Percentiles rank a stretch among this genome's conserved stretches.
phyloP scores from a whole-genome alignment of 2,329 filamentous ascomycete genomes.

The Laburnicola sp. region DNA sequence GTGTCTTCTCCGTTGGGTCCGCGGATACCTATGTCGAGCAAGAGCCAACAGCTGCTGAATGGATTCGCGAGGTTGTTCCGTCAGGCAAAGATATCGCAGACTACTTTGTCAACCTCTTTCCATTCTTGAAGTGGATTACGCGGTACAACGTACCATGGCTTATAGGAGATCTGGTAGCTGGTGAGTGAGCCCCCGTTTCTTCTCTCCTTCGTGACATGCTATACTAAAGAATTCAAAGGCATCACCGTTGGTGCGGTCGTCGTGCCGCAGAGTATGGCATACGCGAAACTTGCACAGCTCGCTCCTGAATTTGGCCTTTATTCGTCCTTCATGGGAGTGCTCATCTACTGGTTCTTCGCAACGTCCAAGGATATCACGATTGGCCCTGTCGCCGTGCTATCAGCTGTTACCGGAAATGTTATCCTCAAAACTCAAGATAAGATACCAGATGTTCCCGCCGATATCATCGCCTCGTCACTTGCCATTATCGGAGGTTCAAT shows the following conservation, averaged over 20 bases:
- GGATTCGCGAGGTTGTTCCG: slow-evolving; percentile 67
- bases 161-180: slow-evolving; percentile 84
- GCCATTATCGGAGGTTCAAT: slow-evolving; percentile 79
- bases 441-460: slow-evolving; percentile 41
- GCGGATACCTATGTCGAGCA: slow-evolving; percentile 79
- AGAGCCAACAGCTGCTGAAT: slow-evolving; percentile 75
- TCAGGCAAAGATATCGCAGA: slow-evolving; percentile 54
- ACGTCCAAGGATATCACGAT: slow-evolving; percentile 99
- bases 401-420: slow-evolving; percentile 82
- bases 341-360: slow-evolving; percentile 97
- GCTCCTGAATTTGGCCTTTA: slow-evolving; percentile 83
- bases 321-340: slow-evolving; percentile 93
- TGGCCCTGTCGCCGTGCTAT: slow-evolving; percentile 93
- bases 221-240: slow-evolving; percentile 45
- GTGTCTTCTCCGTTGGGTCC: slow-evolving; percentile 72
- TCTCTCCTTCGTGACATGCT: not conserved
- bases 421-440: slow-evolving; percentile 64
- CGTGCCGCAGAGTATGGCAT: slow-evolving; percentile 94
- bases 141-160: slow-evolving; percentile 92
- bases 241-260: slow-evolving; percentile 77
- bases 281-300: slow-evolving; percentile 80
- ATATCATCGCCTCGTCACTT: slow-evolving; percentile 61
- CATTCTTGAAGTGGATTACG: slow-evolving; percentile 84
- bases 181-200: slow-evolving; percentile 51
- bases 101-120: slow-evolving; percentile 77